A percentile compares a stretch with the other conserved stretches of the same genome.
Evolutionary conservation across 768 basidiomycete genomes (phyloP).

Genomic region (Suillus variegatus): DNA sequence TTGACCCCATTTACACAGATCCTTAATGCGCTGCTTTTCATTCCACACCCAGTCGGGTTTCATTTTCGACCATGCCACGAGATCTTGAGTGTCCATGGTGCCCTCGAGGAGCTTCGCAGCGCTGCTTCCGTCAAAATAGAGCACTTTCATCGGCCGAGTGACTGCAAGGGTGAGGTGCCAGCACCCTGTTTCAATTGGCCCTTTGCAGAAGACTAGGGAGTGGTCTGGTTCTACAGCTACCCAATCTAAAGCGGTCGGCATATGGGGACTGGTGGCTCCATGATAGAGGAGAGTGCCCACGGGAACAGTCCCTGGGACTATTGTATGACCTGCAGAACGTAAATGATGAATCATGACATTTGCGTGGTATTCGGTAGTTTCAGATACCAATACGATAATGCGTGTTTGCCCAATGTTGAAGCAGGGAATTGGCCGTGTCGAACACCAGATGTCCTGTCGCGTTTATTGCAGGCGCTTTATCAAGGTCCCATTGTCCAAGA

Average conservation of each 20-base stretch:
- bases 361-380: no score
- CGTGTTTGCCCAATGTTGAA: no score
- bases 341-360: not conserved
- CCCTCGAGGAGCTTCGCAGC: constrained; percentile 32
- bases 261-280: constrained; percentile 20
- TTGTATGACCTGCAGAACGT: constrained; percentile 24
- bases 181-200: constrained; percentile 14
- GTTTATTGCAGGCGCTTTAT: no score
- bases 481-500: no score
- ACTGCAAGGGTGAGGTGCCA: constrained; percentile 32
- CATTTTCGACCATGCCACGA: constrained; percentile 32
- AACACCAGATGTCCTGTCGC: no score
- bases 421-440: no score
- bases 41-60: constrained; percentile 17
- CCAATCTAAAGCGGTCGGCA: constrained; percentile 25
- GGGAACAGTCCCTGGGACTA: constrained; percentile 36
- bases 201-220: constrained; percentile 36
- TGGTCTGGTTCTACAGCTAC: constrained; percentile 37
- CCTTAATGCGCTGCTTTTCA: constrained; percentile 27
- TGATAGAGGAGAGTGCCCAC: constrained; percentile 40
- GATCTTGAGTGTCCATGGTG: constrained; percentile 37
- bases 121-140: constrained; percentile 36
- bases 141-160: constrained; percentile 27
- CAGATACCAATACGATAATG: no score
- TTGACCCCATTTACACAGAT: constrained; percentile 36